Conservation (phyloP, 345 rosid species). For the Adansonia digitata region DNA sequence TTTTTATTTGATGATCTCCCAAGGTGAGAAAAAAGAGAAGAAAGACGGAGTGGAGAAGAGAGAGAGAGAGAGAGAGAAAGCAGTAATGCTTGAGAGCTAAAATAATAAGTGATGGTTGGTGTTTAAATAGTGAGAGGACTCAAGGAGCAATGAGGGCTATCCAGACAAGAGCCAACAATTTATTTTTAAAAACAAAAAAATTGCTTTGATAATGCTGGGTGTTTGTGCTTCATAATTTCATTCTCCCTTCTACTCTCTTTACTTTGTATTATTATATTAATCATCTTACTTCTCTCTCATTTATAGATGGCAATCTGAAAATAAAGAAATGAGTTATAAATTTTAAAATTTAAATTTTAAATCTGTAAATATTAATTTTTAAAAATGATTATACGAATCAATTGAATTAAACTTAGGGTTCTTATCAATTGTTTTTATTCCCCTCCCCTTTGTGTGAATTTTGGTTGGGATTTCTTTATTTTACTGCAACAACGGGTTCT, state of each 20-base stretch:
- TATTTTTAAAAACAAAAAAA: background rate
- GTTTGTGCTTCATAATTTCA: background rate
- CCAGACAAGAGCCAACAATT: background rate
- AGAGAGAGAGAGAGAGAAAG: conserved; percentile 5
- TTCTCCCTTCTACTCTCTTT: background rate
- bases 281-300: too few species aligned
- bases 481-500: background rate
- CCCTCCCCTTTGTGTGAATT: background rate
- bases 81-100: background rate
- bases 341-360: too few species aligned
- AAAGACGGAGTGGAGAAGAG: background rate
- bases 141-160: conserved; percentile 25
- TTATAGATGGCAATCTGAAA: too few species aligned
- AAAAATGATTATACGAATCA: too few species aligned
- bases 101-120: conserved; percentile 15
- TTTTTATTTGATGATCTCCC: background rate
- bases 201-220: background rate
- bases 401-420: too few species aligned
- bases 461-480: conserved; percentile 8
- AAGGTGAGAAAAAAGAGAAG: background rate
- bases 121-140: conserved; percentile 43
- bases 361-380: too few species aligned
- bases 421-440: too few species aligned
- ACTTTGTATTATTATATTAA: too few species aligned
- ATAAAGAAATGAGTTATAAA: too few species aligned